Percentiles rank a stretch among this genome's conserved stretches.
Evolutionary conservation across 2,329 filamentous ascomycete species (phyloP).

Genomic region (Aspergillus spinulosporus): DNA sequence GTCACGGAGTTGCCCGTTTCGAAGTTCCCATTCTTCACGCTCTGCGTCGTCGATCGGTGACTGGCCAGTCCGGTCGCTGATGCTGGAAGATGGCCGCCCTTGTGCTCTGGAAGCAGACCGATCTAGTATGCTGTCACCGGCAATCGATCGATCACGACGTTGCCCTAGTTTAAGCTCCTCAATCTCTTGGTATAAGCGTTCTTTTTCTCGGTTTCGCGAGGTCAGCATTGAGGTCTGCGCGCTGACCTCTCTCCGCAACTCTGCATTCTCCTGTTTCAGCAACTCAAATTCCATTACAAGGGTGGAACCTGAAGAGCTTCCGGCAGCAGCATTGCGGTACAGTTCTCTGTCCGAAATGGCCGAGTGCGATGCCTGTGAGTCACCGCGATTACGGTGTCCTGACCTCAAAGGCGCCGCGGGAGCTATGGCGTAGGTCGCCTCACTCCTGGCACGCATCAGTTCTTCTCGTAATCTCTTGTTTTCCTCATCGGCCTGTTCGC

Average conservation of each 20-base stretch:
- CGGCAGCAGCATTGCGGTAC: conserved; percentile 46
- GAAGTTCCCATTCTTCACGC: conserved; percentile 81
- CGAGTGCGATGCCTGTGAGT: conserved; percentile 42
- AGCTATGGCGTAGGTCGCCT: conserved; percentile 33
- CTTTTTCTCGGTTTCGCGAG: conserved; percentile 91
- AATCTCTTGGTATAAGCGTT: conserved; percentile 92
- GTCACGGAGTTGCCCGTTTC: conserved; percentile 79
- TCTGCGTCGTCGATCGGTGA: conserved; percentile 71
- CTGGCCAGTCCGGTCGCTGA: conserved; percentile 67
- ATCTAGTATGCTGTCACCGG: conserved; percentile 88
- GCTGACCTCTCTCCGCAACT: conserved; percentile 85
- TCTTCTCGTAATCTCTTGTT: conserved; percentile 82
- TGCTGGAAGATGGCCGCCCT: conserved; percentile 71
- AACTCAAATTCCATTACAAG: conserved; percentile 82
- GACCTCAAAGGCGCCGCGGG: conserved; percentile 33
- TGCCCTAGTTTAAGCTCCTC: conserved; percentile 91
- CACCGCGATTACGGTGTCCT: conserved; percentile 36
- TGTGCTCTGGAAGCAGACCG: conserved; percentile 84
- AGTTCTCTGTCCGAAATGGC: conserved; percentile 38
- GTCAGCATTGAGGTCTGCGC: conserved; percentile 98
- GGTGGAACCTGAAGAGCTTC: conserved; percentile 64
- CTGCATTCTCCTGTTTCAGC: conserved; percentile 86
- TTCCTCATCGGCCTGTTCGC: conserved; percentile 89
- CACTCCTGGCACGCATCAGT: conserved; percentile 65
- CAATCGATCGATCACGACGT: conserved; percentile 65